Conservation (phyloP, 345 rosid species). For the Dovyalis caffra region DNA sequence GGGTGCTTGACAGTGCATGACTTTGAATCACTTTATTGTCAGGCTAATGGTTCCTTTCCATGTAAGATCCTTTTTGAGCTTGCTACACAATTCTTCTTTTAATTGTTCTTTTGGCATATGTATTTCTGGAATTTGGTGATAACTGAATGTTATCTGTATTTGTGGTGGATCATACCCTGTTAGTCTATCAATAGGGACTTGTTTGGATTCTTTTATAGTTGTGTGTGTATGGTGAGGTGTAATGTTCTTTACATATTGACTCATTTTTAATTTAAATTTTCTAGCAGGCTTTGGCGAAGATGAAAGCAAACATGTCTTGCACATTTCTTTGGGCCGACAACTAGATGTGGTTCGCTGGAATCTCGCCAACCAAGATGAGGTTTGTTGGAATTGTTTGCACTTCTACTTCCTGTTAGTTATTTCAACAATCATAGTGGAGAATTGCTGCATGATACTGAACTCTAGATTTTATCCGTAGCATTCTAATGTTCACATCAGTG, state of each 20-base stretch:
- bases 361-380: conserved; percentile 84
- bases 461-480: background rate
- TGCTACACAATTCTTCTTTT: background rate
- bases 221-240: background rate
- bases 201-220: background rate
- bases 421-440: background rate
- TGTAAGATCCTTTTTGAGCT: conserved; percentile 35
- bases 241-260: background rate
- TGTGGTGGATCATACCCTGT: background rate
- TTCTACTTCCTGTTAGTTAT: conserved; percentile 11
- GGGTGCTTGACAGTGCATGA: conserved; percentile 91
- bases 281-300: conserved; percentile 48
- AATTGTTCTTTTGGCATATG: background rate
- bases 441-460: background rate
- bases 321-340: conserved; percentile 45
- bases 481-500: too few relatives aligned
- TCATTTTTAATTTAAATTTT: background rate
- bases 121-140: background rate
- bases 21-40: conserved; percentile 74
- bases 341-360: conserved; percentile 84
- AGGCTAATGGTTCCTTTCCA: conserved; percentile 29
- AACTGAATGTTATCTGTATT: background rate
- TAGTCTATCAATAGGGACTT: background rate
- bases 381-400: conserved; percentile 31
- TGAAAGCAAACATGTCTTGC: conserved; percentile 70